phyloP scores from a whole-genome alignment of 208 protist species.

The Wallacemonas rigidus region DNA sequence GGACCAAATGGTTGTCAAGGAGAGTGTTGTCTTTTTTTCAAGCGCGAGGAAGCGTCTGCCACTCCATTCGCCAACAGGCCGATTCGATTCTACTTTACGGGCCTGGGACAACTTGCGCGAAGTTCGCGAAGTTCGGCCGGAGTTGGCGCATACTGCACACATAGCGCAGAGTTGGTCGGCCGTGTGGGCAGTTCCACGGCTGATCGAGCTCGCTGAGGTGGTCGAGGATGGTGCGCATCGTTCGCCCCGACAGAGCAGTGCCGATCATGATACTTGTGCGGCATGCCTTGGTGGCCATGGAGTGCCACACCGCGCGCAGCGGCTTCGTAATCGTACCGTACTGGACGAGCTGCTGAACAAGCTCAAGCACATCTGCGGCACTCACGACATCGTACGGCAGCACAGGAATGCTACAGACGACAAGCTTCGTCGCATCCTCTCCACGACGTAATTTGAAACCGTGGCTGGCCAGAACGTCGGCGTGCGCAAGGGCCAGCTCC shows the following conservation, averaged over 20 bases:
- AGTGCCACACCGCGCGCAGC: conserved; percentile 87
- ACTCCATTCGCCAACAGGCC: no score
- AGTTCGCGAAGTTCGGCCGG: neutral
- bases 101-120: neutral
- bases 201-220: conserved; percentile 80
- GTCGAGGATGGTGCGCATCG: conserved; percentile 82
- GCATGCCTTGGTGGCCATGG: conserved; percentile 93
- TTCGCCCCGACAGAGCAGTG: conserved; percentile 62
- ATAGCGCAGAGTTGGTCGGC: conserved; percentile 88
- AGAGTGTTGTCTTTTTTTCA: no score
- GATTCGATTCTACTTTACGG: no score
- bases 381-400: conserved; percentile 87
- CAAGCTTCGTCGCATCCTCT: conserved; percentile 48
- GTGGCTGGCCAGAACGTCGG: conserved; percentile 63
- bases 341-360: conserved; percentile 77
- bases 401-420: conserved; percentile 78
- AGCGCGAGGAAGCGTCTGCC: no score
- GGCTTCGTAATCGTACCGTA: conserved; percentile 59
- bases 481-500: conserved; percentile 76
- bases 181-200: conserved; percentile 96
- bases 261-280: conserved; percentile 94
- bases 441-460: conserved; percentile 79
- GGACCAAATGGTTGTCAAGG: no score
- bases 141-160: conserved; percentile 45
- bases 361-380: conserved; percentile 85